Base-by-base conservation (phyloP, 1,284 basidiomycete genomes). In the Paramarasmius palmivorus region DNA sequence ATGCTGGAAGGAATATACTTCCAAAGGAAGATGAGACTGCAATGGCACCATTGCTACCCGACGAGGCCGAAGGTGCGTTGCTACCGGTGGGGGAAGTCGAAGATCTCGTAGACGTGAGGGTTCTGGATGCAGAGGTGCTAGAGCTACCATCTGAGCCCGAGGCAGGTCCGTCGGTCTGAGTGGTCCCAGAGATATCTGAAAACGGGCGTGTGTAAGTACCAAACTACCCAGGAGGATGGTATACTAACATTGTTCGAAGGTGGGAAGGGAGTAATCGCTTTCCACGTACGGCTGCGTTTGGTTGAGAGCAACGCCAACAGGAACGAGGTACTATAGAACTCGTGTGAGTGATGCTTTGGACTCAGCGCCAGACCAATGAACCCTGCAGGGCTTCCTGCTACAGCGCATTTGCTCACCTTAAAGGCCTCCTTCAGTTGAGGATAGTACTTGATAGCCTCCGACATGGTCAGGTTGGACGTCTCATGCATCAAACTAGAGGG, bases 261-360 rank as follows among this genome's bases (percentile, higher is more conserved):
- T 66, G 3, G 76, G 75, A 26, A 71, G 59, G 0, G 68, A 59
- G 52, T 71, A 69, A 53, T 71, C 70, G 3, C 62, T 61, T 61
- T 82, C 81, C 12, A 73, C 66, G 54, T 82, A 82, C 4, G 77
- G 79, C 10, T 74, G 71, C 0, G 74, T 73, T 38, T 67, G 67
- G 59, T 83, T 83, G 14, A 72, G 47, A 0, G 76, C 74, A 9
- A 77, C 75, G 12, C 71, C 74, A 25, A 83, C 63, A 22, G 81
- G 81, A 2, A 81, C 76, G 22, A 83, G 64, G 53, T 76, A 56
- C 68, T 78, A 53, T 17, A 9, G 23, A 29, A 39, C 22, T 35
- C 0, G 52, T 47, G 6, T 47, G 23, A 32, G 15, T n/a, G n/a
- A n/a, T n/a, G n/a, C n/a, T n/a, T n/a, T n/a, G n/a, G n/a, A n/a